Percentiles rank a stretch among this genome's conserved stretches.
Conservation (phyloP, 1,284 basidiomycete species). For the Austroboletus rostrupii region DNA sequence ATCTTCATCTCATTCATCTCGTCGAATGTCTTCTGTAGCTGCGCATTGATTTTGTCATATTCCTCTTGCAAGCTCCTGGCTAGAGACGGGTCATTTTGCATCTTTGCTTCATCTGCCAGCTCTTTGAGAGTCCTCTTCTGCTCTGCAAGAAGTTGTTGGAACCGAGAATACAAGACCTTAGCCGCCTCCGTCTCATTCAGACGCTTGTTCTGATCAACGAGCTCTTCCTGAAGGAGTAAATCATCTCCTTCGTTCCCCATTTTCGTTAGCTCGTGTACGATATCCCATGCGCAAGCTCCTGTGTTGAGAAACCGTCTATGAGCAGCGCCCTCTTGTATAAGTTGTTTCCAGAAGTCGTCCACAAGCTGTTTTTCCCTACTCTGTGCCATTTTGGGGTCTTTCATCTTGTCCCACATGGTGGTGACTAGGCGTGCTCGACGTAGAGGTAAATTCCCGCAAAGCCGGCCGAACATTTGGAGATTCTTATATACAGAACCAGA, state of each 20-base stretch:
- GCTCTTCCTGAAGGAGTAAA: slow-evolving; percentile 22
- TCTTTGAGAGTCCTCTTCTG: slow-evolving; percentile 10
- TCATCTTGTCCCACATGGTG: slow-evolving; percentile 27
- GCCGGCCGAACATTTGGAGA: slow-evolving; percentile 37
- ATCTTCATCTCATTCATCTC: slow-evolving; percentile 19
- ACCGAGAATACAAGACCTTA: slow-evolving; percentile 15
- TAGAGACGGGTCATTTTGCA: slow-evolving; percentile 7
- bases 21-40: slow-evolving; percentile 16
- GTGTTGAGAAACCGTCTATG: slow-evolving; percentile 11
- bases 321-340: slow-evolving; percentile 32
- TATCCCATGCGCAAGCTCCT: background rate
- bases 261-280: slow-evolving; percentile 3
- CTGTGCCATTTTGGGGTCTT: slow-evolving; percentile 34
- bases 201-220: slow-evolving; percentile 11
- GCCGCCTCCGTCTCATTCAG: slow-evolving; percentile 22
- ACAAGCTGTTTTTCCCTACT: slow-evolving; percentile 23
- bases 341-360: slow-evolving; percentile 23
- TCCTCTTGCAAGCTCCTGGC: slow-evolving; percentile 11
- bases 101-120: slow-evolving; percentile 14
- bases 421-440: slow-evolving; percentile 29
- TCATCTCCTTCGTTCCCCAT: background rate
- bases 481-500: slow-evolving; percentile 36
- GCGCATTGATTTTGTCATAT: slow-evolving; percentile 3
- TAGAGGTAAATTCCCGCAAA: slow-evolving; percentile 13
- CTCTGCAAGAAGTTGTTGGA: slow-evolving; percentile 17